phyloP scores from a whole-genome alignment of 768 basidiomycete genomes.

The Suillus discolor region DNA sequence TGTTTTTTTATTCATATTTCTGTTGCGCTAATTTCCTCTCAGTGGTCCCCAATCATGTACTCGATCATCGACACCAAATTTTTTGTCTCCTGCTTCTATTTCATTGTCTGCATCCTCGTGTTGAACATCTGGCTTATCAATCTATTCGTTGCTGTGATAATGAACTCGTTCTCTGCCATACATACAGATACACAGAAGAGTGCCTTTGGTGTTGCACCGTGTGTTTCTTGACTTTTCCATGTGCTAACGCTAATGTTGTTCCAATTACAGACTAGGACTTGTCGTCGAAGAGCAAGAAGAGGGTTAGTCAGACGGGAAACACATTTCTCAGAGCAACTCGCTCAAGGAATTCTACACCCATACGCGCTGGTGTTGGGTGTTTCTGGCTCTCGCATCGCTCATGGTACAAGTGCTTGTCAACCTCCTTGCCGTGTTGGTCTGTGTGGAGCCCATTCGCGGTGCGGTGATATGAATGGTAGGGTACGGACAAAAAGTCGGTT shows the following conservation, averaged over 20 bases:
- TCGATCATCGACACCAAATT: slow-evolving; percentile 87
- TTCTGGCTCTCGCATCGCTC: slow-evolving; percentile 71
- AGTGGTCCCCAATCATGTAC: slow-evolving; percentile 90
- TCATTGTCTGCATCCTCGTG: slow-evolving; percentile 79
- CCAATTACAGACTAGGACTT: slow-evolving; percentile 34
- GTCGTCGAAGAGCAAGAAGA: slow-evolving; percentile 66
- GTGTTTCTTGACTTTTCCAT: slow-evolving; percentile 7
- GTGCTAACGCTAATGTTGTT: background rate
- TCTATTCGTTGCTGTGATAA: slow-evolving; percentile 93
- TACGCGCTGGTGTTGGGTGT: slow-evolving; percentile 74
- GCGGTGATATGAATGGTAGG: too few relatives aligned
- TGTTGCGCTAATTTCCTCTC: background rate
- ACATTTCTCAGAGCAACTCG: slow-evolving; percentile 43
- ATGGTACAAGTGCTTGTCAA: slow-evolving; percentile 84
- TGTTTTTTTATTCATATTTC: slow-evolving; percentile 15
- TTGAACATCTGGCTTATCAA: slow-evolving; percentile 96
- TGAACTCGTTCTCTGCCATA: slow-evolving; percentile 89
- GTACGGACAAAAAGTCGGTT: too few relatives aligned
- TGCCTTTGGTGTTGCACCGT: slow-evolving; percentile 80
- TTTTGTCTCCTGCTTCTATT: slow-evolving; percentile 89
- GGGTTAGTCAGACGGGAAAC: slow-evolving; percentile 57
- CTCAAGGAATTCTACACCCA: slow-evolving; percentile 58
- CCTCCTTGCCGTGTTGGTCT: slow-evolving; percentile 80
- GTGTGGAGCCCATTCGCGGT: slow-evolving; percentile 83
- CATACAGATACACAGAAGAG: slow-evolving; percentile 84